Percentiles rank a stretch among this genome's conserved stretches.
Conservation (phyloP, 106 monocot species). For the Apostasia shenzhenica region DNA sequence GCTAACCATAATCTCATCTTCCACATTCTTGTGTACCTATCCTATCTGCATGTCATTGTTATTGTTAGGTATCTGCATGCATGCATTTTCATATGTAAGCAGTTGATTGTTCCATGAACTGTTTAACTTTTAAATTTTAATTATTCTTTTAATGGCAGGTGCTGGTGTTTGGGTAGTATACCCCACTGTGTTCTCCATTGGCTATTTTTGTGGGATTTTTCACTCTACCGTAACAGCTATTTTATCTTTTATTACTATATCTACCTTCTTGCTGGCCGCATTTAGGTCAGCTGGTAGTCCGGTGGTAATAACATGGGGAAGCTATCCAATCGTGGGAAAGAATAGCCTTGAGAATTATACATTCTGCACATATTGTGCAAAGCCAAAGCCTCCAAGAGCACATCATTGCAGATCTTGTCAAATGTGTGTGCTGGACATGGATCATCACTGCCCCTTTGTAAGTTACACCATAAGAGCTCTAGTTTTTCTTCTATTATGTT, state of each 20-base stretch:
- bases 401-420: conserved; percentile 90
- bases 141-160: conserved; percentile 41
- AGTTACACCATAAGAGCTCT: conserved; percentile 16
- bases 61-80: neutral
- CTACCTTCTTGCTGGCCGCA: conserved; percentile 57
- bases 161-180: conserved; percentile 81
- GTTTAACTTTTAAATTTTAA: neutral
- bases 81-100: too few relatives aligned
- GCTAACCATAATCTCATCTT: neutral
- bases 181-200: conserved; percentile 68
- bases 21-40: neutral
- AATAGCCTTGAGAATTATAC: conserved; percentile 67
- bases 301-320: conserved; percentile 54
- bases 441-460: conserved; percentile 99
- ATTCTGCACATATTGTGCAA: conserved; percentile 70
- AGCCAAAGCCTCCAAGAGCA: conserved; percentile 85
- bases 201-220: conserved; percentile 60
- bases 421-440: conserved; percentile 92
- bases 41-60: neutral
- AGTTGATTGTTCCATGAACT: neutral
- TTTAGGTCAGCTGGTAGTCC: conserved; percentile 61
- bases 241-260: conserved; percentile 56
- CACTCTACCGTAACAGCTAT: conserved; percentile 49
- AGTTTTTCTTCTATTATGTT: neutral
- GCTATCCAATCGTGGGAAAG: conserved; percentile 61